phyloP scores from a whole-genome alignment of 2,329 filamentous ascomycete genomes.

The Calonectria naviculata region DNA sequence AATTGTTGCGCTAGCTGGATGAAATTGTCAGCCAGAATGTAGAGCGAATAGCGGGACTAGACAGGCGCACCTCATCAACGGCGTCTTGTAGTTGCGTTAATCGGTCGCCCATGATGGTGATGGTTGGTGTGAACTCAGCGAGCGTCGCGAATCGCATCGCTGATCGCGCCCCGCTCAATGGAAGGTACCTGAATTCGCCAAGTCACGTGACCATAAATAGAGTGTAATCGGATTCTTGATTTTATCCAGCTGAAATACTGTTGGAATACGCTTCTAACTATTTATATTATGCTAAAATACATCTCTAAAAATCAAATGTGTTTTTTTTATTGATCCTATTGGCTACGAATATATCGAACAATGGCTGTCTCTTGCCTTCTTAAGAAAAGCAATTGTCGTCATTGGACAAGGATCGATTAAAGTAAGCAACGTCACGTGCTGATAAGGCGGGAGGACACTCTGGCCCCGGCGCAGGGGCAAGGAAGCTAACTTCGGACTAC shows the following conservation, averaged over 20 bases:
- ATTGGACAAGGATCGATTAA: background rate
- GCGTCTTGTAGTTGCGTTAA: constrained; percentile 88
- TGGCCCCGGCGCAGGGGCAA: constrained; percentile 16
- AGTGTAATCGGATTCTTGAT: background rate
- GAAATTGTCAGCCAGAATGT: constrained; percentile 9
- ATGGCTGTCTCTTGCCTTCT: background rate
- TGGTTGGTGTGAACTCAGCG: constrained; percentile 8
- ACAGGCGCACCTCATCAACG: constrained; percentile 77
- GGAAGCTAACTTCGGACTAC: constrained; percentile 16
- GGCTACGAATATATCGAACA: background rate
- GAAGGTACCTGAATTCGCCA: background rate
- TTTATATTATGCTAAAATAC: background rate
- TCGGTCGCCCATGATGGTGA: constrained; percentile 73
- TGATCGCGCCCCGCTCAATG: background rate
- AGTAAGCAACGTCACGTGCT: constrained; percentile 33
- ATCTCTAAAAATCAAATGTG: too few relatives aligned
- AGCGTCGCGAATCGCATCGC: background rate
- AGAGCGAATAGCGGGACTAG: background rate
- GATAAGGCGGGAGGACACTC: constrained; percentile 25
- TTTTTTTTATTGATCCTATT: background rate
- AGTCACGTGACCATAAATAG: background rate
- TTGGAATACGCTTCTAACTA: background rate
- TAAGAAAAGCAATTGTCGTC: background rate
- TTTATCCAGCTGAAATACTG: background rate
- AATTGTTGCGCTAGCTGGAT: constrained; percentile 75